Percentiles rank a stretch among this genome's conserved stretches.
Evolutionary conservation across 345 rosid species (phyloP).

Genomic region (Trapa bicornis): DNA sequence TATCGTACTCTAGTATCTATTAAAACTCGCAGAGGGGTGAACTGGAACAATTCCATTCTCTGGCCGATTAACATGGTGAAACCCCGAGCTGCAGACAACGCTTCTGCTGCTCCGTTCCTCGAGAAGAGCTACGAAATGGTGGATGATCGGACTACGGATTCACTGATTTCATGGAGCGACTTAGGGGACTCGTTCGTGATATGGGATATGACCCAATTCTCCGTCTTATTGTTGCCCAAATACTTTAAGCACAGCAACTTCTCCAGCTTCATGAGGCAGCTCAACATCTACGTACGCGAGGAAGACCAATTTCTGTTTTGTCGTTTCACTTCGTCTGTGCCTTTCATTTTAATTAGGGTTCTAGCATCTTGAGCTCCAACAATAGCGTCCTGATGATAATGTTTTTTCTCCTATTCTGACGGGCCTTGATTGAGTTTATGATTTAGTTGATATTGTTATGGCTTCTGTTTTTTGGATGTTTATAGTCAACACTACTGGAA

Average conservation of each 20-base stretch:
- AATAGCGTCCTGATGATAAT: background rate
- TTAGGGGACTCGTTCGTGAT: constrained; percentile 17
- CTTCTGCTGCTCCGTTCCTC: constrained; percentile 18
- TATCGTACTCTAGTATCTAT: no score
- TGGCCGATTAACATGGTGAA: constrained; percentile 4
- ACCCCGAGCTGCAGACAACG: background rate
- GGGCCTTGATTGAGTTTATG: no score
- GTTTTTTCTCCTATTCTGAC: no score
- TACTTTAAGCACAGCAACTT: constrained; percentile 35
- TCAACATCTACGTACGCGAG: constrained; percentile 26
- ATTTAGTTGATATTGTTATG: no score
- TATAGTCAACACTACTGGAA: no score
- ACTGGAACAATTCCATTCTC: no score
- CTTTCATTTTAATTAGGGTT: background rate
- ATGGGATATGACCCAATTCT: constrained; percentile 25
- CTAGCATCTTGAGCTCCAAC: background rate
- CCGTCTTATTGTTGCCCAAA: constrained; percentile 22
- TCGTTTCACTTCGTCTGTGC: background rate
- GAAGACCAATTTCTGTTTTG: background rate
- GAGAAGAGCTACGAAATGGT: constrained; percentile 35
- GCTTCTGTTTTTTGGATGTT: no score
- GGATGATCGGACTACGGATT: constrained; percentile 22
- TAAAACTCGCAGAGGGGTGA: no score
- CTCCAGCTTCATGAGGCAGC: constrained; percentile 35
- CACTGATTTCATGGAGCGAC: constrained; percentile 23